phyloP scores from a whole-genome alignment of 805 yeast genomes.

The Teunomyces funiuensis region DNA sequence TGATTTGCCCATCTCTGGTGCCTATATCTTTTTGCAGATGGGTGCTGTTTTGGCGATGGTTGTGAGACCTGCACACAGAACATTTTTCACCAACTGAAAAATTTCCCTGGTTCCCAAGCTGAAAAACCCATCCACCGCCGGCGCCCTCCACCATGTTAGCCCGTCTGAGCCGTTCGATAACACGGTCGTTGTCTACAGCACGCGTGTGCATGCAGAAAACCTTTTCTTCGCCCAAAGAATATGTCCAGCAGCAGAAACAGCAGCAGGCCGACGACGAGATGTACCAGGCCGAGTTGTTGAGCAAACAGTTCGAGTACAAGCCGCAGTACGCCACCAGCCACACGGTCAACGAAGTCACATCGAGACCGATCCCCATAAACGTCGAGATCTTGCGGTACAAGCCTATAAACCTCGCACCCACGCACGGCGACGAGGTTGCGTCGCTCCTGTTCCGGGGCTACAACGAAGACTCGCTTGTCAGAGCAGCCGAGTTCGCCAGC shows the following conservation, averaged over 20 bases:
- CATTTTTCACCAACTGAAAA: background rate
- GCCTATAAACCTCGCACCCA: conserved; percentile 67
- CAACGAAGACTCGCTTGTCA: conserved; percentile 66
- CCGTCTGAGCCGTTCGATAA: conserved; percentile 2
- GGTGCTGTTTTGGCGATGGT: background rate
- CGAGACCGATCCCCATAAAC: conserved; percentile 74
- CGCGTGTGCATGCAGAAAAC: background rate
- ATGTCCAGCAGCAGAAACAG: conserved; percentile 24
- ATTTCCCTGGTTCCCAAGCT: conserved; percentile 3
- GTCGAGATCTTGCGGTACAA: conserved; percentile 80
- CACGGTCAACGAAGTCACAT: conserved; percentile 18
- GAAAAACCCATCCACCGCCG: background rate
- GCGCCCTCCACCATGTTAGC: background rate
- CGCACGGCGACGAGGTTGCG: conserved; percentile 78
- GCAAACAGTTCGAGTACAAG: conserved; percentile 25
- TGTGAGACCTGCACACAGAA: background rate
- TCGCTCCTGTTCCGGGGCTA: conserved; percentile 71
- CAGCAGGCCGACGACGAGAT: conserved; percentile 26
- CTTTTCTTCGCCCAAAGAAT: conserved; percentile 34
- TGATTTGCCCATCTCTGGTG: conserved; percentile 75
- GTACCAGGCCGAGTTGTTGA: conserved; percentile 28
- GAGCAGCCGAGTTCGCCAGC: conserved; percentile 80
- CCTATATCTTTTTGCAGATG: background rate
- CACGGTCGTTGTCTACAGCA: conserved; percentile 1
- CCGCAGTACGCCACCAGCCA: conserved; percentile 31